Evolutionary conservation across 257 asterid genomes (phyloP).

Genomic region (Gynochthodes officinalis): DNA sequence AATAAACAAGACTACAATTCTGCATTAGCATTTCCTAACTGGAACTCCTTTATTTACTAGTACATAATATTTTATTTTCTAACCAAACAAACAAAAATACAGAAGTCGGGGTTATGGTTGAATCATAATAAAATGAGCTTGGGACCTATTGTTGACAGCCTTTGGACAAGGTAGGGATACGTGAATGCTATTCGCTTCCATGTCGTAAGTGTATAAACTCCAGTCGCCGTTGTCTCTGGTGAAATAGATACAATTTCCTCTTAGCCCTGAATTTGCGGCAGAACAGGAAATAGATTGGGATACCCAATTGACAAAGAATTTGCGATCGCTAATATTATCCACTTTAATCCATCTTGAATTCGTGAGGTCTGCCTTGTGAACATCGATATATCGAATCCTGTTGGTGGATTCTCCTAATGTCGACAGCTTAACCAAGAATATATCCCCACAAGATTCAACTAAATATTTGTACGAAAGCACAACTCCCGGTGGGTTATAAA

Average conservation of each 20-base stretch:
- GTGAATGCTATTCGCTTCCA: neutral
- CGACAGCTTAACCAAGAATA: neutral
- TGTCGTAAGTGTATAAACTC: neutral
- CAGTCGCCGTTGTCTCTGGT: neutral
- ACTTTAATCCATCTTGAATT: neutral
- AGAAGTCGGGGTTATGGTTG: neutral
- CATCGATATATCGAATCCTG: neutral
- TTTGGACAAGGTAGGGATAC: neutral
- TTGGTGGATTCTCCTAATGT: neutral
- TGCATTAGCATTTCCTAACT: too few relatives aligned
- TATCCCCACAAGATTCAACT: neutral
- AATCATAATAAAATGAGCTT: too few relatives aligned
- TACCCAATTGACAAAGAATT: neutral
- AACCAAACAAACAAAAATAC: too few relatives aligned
- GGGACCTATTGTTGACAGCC: neutral
- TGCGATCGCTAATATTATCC: neutral
- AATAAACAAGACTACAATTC: too few relatives aligned
- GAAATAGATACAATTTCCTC: too few relatives aligned
- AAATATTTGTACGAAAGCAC: neutral
- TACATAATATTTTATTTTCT: too few relatives aligned
- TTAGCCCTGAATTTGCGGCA: neutral
- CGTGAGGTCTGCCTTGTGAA: neutral
- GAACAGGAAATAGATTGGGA: neutral
- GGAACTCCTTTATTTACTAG: too few relatives aligned
- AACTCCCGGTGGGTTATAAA: too few relatives aligned